phyloP scores from a whole-genome alignment of 2,329 filamentous ascomycete genomes.

The Penicillium freii region DNA sequence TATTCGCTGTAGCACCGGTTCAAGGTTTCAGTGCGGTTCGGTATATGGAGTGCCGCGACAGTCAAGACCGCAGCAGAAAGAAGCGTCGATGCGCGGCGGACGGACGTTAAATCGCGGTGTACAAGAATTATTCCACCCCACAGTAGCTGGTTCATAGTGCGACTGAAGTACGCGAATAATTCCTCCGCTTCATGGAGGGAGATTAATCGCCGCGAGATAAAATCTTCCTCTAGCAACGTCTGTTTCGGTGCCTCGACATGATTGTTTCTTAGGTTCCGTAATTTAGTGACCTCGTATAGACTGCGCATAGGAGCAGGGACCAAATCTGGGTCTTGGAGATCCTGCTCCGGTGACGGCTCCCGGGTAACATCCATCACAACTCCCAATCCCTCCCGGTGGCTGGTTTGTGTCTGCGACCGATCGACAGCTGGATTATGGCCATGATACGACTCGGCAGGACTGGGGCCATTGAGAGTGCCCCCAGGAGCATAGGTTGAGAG shows the following conservation, averaged over 20 bases:
- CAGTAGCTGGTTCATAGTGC: constrained; percentile 52
- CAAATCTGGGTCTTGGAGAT: constrained; percentile 42
- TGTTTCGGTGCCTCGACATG: constrained; percentile 38
- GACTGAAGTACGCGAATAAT: constrained; percentile 52
- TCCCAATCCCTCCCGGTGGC: constrained; percentile 28
- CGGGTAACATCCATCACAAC: constrained; percentile 45
- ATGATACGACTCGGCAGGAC: constrained; percentile 32
- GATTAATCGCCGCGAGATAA: constrained; percentile 51
- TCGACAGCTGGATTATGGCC: constrained; percentile 27
- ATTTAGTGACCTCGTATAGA: constrained; percentile 55
- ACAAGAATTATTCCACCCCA: constrained; percentile 54
- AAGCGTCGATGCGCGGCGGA: constrained; percentile 56
- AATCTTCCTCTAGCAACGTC: constrained; percentile 47
- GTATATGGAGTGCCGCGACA: constrained; percentile 59
- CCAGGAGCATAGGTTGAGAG: constrained; percentile 41
- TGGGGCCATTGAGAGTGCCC: constrained; percentile 26
- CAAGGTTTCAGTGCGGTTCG: constrained; percentile 53
- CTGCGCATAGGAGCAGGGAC: constrained; percentile 55
- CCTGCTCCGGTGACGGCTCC: constrained; percentile 47
- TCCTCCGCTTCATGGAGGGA: constrained; percentile 51
- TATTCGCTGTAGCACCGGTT: constrained; percentile 58
- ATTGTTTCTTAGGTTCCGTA: constrained; percentile 44
- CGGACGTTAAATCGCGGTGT: constrained; percentile 50
- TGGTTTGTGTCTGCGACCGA: constrained; percentile 29
- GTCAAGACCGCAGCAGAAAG: constrained; percentile 57